Conservation (phyloP, 257 asterid species). For the Salvia miltiorrhiza region DNA sequence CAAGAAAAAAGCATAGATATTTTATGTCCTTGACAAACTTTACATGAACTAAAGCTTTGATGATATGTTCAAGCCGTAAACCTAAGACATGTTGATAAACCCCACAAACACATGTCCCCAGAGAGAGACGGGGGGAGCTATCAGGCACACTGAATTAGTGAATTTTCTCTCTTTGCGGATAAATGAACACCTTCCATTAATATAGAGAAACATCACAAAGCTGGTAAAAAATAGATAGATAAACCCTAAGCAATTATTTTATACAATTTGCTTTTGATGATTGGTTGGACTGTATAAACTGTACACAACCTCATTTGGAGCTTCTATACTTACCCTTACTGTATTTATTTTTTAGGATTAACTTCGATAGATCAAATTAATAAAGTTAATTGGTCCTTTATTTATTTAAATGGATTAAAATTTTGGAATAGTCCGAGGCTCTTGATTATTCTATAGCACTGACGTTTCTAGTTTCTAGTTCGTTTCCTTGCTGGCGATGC, state of each 20-base stretch:
- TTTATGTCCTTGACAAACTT: not conserved
- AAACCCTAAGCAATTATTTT: constrained; percentile 21
- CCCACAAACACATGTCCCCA: not conserved
- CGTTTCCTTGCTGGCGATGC: too few relatives aligned
- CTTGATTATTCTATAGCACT: too few relatives aligned
- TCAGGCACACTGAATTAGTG: not conserved
- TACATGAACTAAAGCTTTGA: constrained; percentile 1
- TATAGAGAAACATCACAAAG: not conserved
- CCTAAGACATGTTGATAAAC: constrained; percentile 1
- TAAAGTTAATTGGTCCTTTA: too few relatives aligned
- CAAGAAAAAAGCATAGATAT: not conserved
- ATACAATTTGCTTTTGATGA: not conserved
- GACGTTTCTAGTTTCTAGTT: too few relatives aligned
- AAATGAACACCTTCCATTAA: constrained; percentile 10
- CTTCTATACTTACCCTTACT: not conserved
- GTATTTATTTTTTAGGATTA: too few relatives aligned
- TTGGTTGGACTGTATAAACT: too few relatives aligned
- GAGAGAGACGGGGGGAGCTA: too few relatives aligned
- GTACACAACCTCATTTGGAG: too few relatives aligned
- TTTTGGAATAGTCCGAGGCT: too few relatives aligned
- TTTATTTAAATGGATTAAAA: too few relatives aligned
- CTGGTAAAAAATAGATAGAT: constrained; percentile 30
- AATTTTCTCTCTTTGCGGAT: not conserved
- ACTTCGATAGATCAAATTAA: too few relatives aligned
- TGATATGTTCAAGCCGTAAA: constrained; percentile 4